Base-by-base conservation (phyloP, 1,139 yeast species). In the Hansenula sp. region DNA sequence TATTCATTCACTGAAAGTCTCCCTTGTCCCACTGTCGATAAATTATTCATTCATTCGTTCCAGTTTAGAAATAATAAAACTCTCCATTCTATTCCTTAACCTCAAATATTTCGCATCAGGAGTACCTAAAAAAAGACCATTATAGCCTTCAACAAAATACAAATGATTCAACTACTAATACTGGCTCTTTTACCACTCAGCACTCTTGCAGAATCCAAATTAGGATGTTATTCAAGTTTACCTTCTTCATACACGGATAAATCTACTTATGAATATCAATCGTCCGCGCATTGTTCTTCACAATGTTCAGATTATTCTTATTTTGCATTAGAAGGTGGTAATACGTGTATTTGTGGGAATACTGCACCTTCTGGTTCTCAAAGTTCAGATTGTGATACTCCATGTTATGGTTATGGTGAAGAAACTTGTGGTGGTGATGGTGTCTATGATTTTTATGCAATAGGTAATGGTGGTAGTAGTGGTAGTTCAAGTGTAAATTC, bases 321-420 rank as follows among this genome's bases (percentile, higher is more conserved):
- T 52, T 73, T 79, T 52, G 95, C 92, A 8, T 52, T 82, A 34
- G 62, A 65, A 16, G 56, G 71, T 32, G 90, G 88, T 31, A 57
- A 65, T 39, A 61, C 65, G 18, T 87, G 96, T 62, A 77, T 68
- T 55, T 87, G 96, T 61, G 85, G 90, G 45, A 56, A 64, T 45
- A 48, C 64, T 1, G 55, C 69, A 17, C 95, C 95, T 2, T 47
- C 68, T 2, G 47, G 62, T 17, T 50, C 48, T 25, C 39, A 53
- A n/a, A 44, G 66, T 12, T 39, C 45, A 10, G 42, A 48, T 25
- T 83, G 92, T 63, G 52, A 60, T 46, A 53, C 54, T 2, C 41
- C 51, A 1, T 83, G 92, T 59, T 48, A 59, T 29, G 88, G 85
- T 10, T 82, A 65, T 52, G 71, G 68, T 13, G 3, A 32, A 1